These are phyloP conservation scores for Gossypium trilobum DNA, from an alignment of 441 rosid species.

Conservation along the genomic window DNA sequence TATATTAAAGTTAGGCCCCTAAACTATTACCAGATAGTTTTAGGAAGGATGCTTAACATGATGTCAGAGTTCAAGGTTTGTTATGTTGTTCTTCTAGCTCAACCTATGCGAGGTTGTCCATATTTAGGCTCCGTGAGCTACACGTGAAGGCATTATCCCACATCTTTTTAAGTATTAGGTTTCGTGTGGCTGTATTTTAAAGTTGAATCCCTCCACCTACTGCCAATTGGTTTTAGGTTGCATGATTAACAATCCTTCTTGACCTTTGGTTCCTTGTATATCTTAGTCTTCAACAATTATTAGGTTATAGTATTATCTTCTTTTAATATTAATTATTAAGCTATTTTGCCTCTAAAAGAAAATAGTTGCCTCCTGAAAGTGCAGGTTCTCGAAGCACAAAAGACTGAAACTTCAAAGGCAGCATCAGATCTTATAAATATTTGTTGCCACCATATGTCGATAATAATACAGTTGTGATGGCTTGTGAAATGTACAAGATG, in stretches of 20 bases:
- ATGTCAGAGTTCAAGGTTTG: no score
- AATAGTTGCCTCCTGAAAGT: background rate
- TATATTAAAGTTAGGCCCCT: background rate
- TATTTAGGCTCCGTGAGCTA: no score
- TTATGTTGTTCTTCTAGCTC: no score
- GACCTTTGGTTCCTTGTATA: background rate
- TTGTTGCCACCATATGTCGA: background rate
- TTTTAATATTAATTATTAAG: background rate
- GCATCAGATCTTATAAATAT: background rate
- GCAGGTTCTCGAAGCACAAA: background rate
- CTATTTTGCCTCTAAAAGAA: background rate
- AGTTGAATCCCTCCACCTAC: no score
- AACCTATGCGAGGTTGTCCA: no score
- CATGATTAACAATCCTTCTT: no score
- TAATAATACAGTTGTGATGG: background rate
- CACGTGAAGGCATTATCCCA: no score
- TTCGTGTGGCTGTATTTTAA: no score
- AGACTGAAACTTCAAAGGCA: background rate
- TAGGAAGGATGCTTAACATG: no score
- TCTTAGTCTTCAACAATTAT: background rate
- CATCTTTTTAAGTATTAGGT: no score
- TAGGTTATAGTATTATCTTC: background rate
- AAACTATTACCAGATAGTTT: no score
- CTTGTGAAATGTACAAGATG: background rate
- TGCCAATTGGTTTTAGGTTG: no score